Conservation (phyloP, 164 flowering plant genomes). For the Aristolochia californica region DNA sequence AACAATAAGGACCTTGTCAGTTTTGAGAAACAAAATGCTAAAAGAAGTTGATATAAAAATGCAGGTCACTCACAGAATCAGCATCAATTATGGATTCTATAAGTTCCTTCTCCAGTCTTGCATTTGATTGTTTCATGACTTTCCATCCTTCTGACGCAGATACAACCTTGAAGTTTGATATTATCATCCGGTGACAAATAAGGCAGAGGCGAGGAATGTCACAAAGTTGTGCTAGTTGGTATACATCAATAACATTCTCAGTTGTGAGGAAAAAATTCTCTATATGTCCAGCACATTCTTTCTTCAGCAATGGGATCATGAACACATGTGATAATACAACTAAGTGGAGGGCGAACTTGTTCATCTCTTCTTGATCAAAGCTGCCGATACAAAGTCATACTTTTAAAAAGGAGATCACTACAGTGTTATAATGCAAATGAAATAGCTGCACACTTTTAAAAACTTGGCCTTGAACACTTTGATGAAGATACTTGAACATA, state of each 20-base stretch:
- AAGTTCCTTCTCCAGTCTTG: constrained; percentile 55
- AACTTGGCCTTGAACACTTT: too few species aligned
- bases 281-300: constrained; percentile 36
- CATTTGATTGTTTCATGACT: constrained; percentile 67
- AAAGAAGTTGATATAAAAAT: background rate
- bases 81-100: constrained; percentile 32
- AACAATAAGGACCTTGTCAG: background rate
- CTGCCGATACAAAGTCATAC: constrained; percentile 20
- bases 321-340: constrained; percentile 73
- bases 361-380: constrained; percentile 60
- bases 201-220: constrained; percentile 71
- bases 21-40: background rate
- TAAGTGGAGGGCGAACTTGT: constrained; percentile 44
- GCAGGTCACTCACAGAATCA: constrained; percentile 32
- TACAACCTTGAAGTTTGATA: constrained; percentile 41
- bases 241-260: constrained; percentile 62
- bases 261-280: constrained; percentile 38
- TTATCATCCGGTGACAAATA: constrained; percentile 53
- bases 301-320: constrained; percentile 57
- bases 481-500: too few species aligned
- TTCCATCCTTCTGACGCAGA: constrained; percentile 62
- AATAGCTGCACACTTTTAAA: too few species aligned
- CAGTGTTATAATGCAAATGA: too few species aligned
- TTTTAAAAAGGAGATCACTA: background rate
- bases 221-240: constrained; percentile 68